Conservation (phyloP, 2,329 filamentous ascomycete genomes). For the Aspergillus melleus region DNA sequence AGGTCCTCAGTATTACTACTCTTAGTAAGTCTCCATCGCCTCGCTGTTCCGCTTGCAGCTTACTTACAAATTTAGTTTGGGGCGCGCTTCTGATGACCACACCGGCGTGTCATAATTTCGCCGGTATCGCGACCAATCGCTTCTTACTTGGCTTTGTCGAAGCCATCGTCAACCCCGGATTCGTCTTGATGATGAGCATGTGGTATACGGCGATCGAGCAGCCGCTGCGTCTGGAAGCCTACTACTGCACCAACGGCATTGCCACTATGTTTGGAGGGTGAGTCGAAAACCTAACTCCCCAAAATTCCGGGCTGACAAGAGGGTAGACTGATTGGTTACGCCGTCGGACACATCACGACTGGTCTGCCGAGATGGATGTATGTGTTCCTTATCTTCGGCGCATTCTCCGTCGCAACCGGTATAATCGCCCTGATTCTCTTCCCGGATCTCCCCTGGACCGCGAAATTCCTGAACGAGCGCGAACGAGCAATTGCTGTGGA, state of each 20-base stretch:
- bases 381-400: conserved; percentile 58
- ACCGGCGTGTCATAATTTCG: conserved; percentile 46
- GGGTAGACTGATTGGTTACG: conserved; percentile 54
- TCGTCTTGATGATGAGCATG: conserved; percentile 53
- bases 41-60: accelerated
- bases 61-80: conserved; percentile 35
- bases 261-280: conserved; percentile 62
- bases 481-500: conserved; percentile 52
- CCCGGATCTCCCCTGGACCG: conserved; percentile 48
- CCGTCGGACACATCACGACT: conserved; percentile 58
- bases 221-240: conserved; percentile 55
- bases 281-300: conserved; percentile 5
- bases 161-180: conserved; percentile 50
- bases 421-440: conserved; percentile 39
- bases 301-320: neutral
- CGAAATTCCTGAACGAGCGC: conserved; percentile 42
- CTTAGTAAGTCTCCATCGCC: conserved; percentile 21
- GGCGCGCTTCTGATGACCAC: conserved; percentile 47
- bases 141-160: conserved; percentile 52
- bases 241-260: conserved; percentile 60
- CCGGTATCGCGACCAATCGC: conserved; percentile 45
- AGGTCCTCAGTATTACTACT: conserved; percentile 45
- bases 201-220: conserved; percentile 53
- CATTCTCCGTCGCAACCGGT: conserved; percentile 38
- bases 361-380: conserved; percentile 57